Evolutionary conservation across 257 asterid species (phyloP).

Genomic region (Plectranthus barbatus): DNA sequence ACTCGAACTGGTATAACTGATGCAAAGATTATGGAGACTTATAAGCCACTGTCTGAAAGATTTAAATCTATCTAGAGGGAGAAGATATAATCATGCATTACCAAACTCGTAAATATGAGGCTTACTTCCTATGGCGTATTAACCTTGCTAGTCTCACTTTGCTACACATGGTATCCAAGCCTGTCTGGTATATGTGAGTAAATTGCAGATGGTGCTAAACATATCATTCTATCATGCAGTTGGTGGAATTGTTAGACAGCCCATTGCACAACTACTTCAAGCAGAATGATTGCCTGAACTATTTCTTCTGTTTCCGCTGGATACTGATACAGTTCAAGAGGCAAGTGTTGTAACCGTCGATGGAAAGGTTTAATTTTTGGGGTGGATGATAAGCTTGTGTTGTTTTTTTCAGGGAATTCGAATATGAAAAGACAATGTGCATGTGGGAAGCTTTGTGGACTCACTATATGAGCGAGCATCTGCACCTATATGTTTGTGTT

Average conservation of each 20-base stretch:
- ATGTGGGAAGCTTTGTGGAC: slow-evolving; percentile 97
- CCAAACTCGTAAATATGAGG: too few relatives aligned
- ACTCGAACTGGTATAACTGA: too few relatives aligned
- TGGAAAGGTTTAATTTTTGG: neutral
- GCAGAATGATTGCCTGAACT: slow-evolving; percentile 89
- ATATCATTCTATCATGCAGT: slow-evolving; percentile 51
- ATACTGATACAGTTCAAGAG: slow-evolving; percentile 94
- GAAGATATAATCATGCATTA: too few relatives aligned
- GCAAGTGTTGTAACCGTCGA: slow-evolving; percentile 29
- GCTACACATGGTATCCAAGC: too few relatives aligned
- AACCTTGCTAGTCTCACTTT: too few relatives aligned
- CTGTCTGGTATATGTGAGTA: too few relatives aligned
- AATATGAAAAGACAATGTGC: slow-evolving; percentile 67
- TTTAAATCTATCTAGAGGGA: too few relatives aligned
- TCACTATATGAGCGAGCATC: slow-evolving; percentile 76
- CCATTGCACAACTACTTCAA: slow-evolving; percentile 82
- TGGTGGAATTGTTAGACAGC: slow-evolving; percentile 80
- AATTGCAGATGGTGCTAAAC: too few relatives aligned
- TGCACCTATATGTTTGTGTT: slow-evolving; percentile 78
- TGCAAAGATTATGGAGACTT: too few relatives aligned
- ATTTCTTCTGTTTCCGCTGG: slow-evolving; percentile 99
- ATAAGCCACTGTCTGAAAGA: too few relatives aligned
- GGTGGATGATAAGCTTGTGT: neutral
- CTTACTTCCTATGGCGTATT: too few relatives aligned
- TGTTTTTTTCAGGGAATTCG: slow-evolving; percentile 67